Base-by-base conservation (phyloP, 441 rosid genomes). In the Mallotus repandus region DNA sequence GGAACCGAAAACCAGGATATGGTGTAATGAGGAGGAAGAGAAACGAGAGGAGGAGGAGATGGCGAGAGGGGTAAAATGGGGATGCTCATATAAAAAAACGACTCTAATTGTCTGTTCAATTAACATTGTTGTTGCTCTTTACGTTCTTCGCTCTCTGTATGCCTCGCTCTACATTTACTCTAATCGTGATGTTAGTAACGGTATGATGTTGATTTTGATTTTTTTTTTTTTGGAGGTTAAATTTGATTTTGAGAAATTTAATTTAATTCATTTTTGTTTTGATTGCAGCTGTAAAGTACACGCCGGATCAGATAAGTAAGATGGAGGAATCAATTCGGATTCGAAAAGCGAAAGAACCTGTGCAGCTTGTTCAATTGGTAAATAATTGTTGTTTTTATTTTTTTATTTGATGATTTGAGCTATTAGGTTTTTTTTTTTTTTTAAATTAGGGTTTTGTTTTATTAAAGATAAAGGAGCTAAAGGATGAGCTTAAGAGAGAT, bases 91-190 rank as follows among this genome's bases (percentile, higher is more conserved):
- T 84, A 91, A 87, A 86, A 91, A 84, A 73, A 91, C 97, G 60
- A 91, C 99, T 55, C 84, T 96, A 48, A 73, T 88, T 60, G 87
- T 96, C 80, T 93, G 98, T 81, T 86, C 87, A 66, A 32, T 93
- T 78, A 93, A 96, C 86, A 96, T 93, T 83, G 81, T 90, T 76
- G 80, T 91, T 65, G 97, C 98, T 76, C 99, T 96, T 74, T 93
- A 80, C 76, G 94, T 93, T 79, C 93, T 96, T 75, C 93, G 91
- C 65, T 89, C 91, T 77, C 87, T 91, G 73, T 96, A 93, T 77
- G 81, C 81, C 18, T 93, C 97, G 70, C 91, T 93, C 76, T 88
- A 90, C 75, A 62, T 91, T 77, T 87, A 86, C 86, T 79, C 96
- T 78, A 79, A 78, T 65, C 65, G 73, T 74, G 89, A 85, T 66